Percentiles rank a stretch among this genome's conserved stretches.
phyloP scores from a whole-genome alignment of 2,329 filamentous ascomycete species.

The Aciculosporium take region DNA sequence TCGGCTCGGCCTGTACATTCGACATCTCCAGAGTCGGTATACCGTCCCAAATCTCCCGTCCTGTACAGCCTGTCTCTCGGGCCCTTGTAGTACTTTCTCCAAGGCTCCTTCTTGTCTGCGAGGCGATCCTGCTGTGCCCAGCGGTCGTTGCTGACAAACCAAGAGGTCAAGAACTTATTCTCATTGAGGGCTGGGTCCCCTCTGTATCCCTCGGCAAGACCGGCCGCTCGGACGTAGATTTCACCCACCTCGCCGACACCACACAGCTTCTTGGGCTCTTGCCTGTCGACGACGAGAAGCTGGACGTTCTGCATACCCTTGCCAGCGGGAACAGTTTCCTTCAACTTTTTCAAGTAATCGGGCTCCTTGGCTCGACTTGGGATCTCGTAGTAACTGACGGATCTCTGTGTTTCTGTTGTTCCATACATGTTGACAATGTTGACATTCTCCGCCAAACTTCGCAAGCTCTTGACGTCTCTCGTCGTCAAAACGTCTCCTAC shows the following conservation, averaged over 20 bases:
- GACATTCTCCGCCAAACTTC: slow-evolving; percentile 58
- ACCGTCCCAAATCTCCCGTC: slow-evolving; percentile 74
- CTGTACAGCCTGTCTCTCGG: slow-evolving; percentile 77
- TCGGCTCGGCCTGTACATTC: slow-evolving; percentile 71
- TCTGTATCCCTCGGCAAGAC: slow-evolving; percentile 70
- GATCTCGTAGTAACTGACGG: slow-evolving; percentile 34
- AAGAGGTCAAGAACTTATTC: slow-evolving; percentile 70
- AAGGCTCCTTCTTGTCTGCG: slow-evolving; percentile 44
- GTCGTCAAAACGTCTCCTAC: slow-evolving; percentile 85
- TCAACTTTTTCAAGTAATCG: slow-evolving; percentile 26
- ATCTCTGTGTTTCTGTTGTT: slow-evolving; percentile 58
- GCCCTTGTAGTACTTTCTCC: slow-evolving; percentile 66
- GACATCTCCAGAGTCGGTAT: slow-evolving; percentile 53
- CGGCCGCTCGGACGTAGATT: slow-evolving; percentile 68
- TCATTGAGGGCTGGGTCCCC: slow-evolving; percentile 44
- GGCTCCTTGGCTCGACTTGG: slow-evolving; percentile 51
- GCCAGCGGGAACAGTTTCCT: slow-evolving; percentile 68
- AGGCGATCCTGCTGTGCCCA: slow-evolving; percentile 6
- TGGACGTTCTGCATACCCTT: slow-evolving; percentile 83
- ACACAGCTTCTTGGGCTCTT: slow-evolving; percentile 54
- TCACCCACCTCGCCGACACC: slow-evolving; percentile 72
- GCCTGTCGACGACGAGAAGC: slow-evolving; percentile 65
- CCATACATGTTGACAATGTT: slow-evolving; percentile 78
- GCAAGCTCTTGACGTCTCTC: slow-evolving; percentile 64
- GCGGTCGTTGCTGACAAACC: slow-evolving; percentile 49